phyloP scores from a whole-genome alignment of 192 early-diverging fungal species.

The Backusella psychrophila region DNA sequence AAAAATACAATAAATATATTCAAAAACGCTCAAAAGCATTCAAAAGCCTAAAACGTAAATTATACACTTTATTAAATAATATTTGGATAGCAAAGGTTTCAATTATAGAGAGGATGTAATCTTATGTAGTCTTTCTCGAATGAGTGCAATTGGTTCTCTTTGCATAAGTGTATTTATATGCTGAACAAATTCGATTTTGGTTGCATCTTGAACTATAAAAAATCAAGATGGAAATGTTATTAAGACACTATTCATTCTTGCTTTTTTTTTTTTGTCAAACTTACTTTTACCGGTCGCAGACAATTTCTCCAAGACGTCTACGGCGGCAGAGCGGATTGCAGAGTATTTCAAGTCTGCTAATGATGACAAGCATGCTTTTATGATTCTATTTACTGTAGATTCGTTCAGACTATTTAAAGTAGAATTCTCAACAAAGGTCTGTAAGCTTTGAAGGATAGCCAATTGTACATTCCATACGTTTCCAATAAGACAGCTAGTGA shows the following conservation, averaged over 20 bases:
- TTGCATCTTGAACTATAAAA: slow-evolving; percentile 4
- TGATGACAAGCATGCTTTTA: slow-evolving; percentile 45
- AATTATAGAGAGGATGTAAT: too few species aligned
- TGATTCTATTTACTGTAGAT: slow-evolving; percentile 27
- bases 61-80: too few species aligned
- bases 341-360: slow-evolving; percentile 65
- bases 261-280: neutral
- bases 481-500: slow-evolving; percentile 53
- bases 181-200: neutral
- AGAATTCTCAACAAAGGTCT: slow-evolving; percentile 47
- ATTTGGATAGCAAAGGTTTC: too few species aligned
- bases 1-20: too few species aligned
- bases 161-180: neutral
- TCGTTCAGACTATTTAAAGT: neutral
- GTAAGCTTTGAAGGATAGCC: slow-evolving; percentile 66
- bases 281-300: neutral
- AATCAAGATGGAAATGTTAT: neutral
- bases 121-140: slow-evolving; percentile 7
- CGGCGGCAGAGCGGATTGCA: slow-evolving; percentile 57
- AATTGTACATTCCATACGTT: slow-evolving; percentile 86
- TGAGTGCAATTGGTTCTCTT: slow-evolving; percentile 12
- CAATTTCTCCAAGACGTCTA: slow-evolving; percentile 35
- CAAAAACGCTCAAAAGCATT: too few species aligned
- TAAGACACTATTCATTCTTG: neutral
- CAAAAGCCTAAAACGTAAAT: too few species aligned